Evolutionary conservation across 768 basidiomycete genomes (phyloP).

Genomic region (Mycena chlorophos): DNA sequence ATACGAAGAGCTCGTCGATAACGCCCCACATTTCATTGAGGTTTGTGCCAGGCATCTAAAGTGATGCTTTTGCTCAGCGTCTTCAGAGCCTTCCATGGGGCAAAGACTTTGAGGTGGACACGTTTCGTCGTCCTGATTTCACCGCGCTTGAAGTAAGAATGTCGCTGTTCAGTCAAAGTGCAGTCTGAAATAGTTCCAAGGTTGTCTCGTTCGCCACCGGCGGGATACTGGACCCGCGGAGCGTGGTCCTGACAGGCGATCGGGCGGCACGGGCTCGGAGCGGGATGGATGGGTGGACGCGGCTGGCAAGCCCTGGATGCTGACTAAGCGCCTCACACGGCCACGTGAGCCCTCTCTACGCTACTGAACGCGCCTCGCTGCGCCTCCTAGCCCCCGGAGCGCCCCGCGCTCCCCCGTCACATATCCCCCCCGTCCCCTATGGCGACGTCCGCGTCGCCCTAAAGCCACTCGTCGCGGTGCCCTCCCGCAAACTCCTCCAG

Average conservation of each 20-base stretch:
- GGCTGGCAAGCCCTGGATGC: too few species aligned
- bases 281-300: too few species aligned
- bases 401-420: background rate
- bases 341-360: too few species aligned
- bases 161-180: background rate
- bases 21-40: constrained; percentile 79
- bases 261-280: too few species aligned
- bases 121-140: constrained; percentile 86
- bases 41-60: constrained; percentile 21
- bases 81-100: constrained; percentile 77
- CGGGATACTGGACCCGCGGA: too few species aligned
- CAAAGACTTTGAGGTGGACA: constrained; percentile 59
- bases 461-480: background rate
- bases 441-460: background rate
- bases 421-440: background rate
- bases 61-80: constrained; percentile 30
- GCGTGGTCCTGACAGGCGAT: too few species aligned
- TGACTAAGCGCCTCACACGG: too few species aligned
- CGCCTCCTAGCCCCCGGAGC: too few species aligned
- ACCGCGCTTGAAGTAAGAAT: constrained; percentile 62
- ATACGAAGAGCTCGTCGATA: constrained; percentile 73
- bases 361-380: too few species aligned
- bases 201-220: constrained; percentile 82
- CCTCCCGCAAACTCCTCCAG: background rate
- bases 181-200: background rate